Conservation (phyloP, 768 basidiomycete species). For the Russula emetica region DNA sequence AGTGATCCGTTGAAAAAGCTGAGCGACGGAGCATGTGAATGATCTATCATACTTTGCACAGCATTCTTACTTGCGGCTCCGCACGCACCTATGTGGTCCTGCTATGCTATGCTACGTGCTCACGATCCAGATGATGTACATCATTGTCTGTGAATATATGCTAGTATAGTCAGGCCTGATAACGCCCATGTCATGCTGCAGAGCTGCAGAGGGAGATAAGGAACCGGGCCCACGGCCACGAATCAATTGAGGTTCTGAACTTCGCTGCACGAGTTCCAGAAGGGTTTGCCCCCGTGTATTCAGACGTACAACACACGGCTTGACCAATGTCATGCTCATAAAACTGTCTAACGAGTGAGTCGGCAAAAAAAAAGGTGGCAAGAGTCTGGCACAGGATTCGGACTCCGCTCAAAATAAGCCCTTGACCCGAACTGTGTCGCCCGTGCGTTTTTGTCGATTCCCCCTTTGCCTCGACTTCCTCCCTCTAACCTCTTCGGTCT, state of each 20-base stretch:
- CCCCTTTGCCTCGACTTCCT: conserved; percentile 23
- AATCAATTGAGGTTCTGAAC: conserved; percentile 2
- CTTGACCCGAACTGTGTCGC: conserved; percentile 24
- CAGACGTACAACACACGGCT: conserved; percentile 10
- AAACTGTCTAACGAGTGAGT: not conserved
- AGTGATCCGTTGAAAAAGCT: not conserved
- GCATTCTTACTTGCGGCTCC: not conserved
- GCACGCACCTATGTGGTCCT: not conserved
- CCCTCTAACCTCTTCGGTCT: conserved; percentile 21
- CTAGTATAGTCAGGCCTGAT: not conserved
- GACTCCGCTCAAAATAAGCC: conserved; percentile 26
- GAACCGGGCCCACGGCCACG: not conserved
- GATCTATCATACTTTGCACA: not conserved
- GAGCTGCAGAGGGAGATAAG: not conserved
- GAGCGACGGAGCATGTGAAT: not conserved
- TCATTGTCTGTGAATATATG: not conserved
- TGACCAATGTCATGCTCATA: too few species aligned
- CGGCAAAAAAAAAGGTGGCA: conserved; percentile 14
- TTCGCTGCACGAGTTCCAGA: not conserved
- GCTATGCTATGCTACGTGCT: not conserved
- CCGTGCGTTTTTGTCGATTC: conserved; percentile 26
- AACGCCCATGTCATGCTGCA: not conserved
- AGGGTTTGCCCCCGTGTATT: not conserved
- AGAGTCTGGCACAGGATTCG: conserved; percentile 1
- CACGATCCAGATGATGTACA: too few species aligned